phyloP scores from a whole-genome alignment of 208 protist genomes.

The Cochliopodium minus region DNA sequence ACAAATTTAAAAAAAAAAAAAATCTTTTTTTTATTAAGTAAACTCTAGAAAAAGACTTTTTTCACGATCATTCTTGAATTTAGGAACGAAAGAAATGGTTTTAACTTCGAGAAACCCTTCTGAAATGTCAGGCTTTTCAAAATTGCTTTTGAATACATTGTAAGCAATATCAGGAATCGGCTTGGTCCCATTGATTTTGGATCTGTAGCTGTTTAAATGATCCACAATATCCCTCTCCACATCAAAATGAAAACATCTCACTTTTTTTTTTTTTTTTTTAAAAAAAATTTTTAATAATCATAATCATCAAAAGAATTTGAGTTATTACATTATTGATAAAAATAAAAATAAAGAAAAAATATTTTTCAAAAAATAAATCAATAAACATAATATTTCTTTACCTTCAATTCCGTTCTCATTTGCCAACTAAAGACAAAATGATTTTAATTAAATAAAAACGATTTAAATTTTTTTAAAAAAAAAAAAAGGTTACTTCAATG shows the following conservation, averaged over 20 bases:
- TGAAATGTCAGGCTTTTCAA: constrained; percentile 12
- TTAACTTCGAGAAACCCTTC: constrained; percentile 31
- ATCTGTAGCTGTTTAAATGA: constrained; percentile 53
- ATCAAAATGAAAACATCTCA: constrained; percentile 48
- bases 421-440: no score
- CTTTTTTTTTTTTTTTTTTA: constrained; percentile 12
- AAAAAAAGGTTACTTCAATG: constrained; percentile 41
- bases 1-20: background rate
- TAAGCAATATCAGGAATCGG: constrained; percentile 32
- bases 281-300: no score
- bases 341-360: no score
- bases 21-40: background rate
- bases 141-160: constrained; percentile 26
- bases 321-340: no score
- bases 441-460: no score
- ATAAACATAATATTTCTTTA: no score
- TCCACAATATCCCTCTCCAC: constrained; percentile 34
- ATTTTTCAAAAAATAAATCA: no score
- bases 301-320: no score
- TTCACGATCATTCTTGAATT: constrained; percentile 11
- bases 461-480: no score
- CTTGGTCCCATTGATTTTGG: constrained; percentile 18
- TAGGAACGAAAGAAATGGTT: constrained; percentile 28
- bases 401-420: background rate
- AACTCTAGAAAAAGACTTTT: constrained; percentile 13